Percentiles rank a stretch among this genome's conserved stretches.
phyloP scores from a whole-genome alignment of 257 asterid genomes.

The Cordia subcordata region DNA sequence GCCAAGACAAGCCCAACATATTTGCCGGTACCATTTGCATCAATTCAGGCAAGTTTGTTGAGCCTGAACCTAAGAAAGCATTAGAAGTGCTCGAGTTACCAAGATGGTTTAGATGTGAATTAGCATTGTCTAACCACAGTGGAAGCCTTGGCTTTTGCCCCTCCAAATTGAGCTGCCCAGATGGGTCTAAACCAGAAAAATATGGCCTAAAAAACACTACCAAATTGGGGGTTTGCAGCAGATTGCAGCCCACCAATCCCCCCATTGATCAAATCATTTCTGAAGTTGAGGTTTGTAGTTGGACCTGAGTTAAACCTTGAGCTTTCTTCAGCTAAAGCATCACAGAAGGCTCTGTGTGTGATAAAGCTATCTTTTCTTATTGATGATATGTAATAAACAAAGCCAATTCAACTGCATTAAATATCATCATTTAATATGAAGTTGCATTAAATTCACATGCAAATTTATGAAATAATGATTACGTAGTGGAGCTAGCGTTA shows the following conservation, averaged over 20 bases:
- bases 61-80: constrained; percentile 30
- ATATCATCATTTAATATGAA: not conserved
- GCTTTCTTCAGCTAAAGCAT: constrained; percentile 81
- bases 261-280: constrained; percentile 44
- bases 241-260: constrained; percentile 25
- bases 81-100: too few relatives aligned
- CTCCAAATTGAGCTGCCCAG: constrained; percentile 28
- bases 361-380: constrained; percentile 90
- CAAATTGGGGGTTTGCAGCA: constrained; percentile 30
- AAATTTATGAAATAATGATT: not conserved
- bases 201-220: constrained; percentile 33
- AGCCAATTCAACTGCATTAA: constrained; percentile 4
- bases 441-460: constrained; percentile 22
- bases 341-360: constrained; percentile 91
- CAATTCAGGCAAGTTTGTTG: constrained; percentile 49
- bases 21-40: constrained; percentile 43
- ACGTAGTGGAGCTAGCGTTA: not conserved
- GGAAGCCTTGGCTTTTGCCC: constrained; percentile 53
- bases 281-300: constrained; percentile 47
- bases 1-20: constrained; percentile 28
- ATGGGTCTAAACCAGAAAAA: constrained; percentile 28
- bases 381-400: constrained; percentile 4
- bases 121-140: constrained; percentile 54
- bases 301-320: constrained; percentile 53
- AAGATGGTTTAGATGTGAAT: constrained; percentile 17